Base-by-base conservation (phyloP, 768 basidiomycete species). In the Mrakia frigida region DNA sequence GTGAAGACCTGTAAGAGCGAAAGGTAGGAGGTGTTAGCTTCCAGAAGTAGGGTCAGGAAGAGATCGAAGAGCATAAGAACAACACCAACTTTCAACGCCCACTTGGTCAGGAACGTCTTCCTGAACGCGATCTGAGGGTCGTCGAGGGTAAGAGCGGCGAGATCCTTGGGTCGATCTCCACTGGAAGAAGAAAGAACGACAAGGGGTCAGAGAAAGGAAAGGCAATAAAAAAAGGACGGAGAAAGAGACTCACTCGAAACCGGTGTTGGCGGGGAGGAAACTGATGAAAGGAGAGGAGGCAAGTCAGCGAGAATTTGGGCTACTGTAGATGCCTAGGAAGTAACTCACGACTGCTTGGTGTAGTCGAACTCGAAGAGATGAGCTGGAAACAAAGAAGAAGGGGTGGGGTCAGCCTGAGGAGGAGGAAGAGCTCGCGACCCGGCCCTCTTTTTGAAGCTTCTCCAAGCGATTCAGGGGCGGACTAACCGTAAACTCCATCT, bases 291-390 rank as follows among this genome's bases (percentile, higher is more conserved):
- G 23, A n/a, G 13, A 61, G 11, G 37, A 23, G 11, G 33, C 37
- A 25, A 67, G 56, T 33, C 56, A 73, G 35, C 72, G 53, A 16
- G 71, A 53, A 50, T 72, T 72, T 13, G n/a, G n/a, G n/a, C n/a
- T n/a, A n/a, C n/a, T n/a, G n/a, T n/a, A n/a, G n/a, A n/a, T n/a
- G n/a, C n/a, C n/a, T n/a, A n/a, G n/a, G n/a, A n/a, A n/a, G n/a
- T n/a, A n/a, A n/a, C n/a, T n/a, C n/a, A n/a, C n/a, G n/a, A n/a
- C n/a, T n/a, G n/a, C 41, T 73, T 73, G n/a, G 72, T 73, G 59
- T 73, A 73, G n/a, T 59, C 37, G 18, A n/a, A 73, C n/a, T 73
- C 43, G 60, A 73, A 73, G 4, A 73, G 72, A 23, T 73, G 72
- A 10, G 72, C 72, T 73, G 35, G 5, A 33, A 6, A 10, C 25